These are phyloP conservation scores for Sphaerosporella brunnea DNA, from an alignment of 495 filamentous ascomycete species.

Conservation along the genomic window DNA sequence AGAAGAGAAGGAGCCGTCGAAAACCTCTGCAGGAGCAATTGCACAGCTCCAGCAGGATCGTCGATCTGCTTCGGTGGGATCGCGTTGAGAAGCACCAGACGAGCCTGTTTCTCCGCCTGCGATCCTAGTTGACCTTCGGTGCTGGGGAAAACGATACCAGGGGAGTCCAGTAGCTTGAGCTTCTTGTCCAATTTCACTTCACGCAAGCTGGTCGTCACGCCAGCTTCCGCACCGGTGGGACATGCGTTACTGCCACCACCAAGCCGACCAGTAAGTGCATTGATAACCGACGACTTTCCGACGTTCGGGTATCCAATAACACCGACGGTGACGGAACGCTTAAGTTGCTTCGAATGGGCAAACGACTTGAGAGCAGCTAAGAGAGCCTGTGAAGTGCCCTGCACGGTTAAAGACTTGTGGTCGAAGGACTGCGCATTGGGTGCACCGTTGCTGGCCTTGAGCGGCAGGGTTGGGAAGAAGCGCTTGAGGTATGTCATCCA, in stretches of 20 bases:
- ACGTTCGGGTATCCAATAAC: slow-evolving; percentile 96
- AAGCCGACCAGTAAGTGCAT: slow-evolving; percentile 67
- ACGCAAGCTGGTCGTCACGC: slow-evolving; percentile 75
- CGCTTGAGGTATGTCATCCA: slow-evolving; percentile 77
- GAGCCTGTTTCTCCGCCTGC: slow-evolving; percentile 60
- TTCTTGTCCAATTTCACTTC: slow-evolving; percentile 90
- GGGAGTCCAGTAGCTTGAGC: slow-evolving; percentile 84
- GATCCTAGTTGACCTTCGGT: slow-evolving; percentile 35
- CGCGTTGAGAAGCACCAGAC: slow-evolving; percentile 75
- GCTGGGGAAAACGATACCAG: slow-evolving; percentile 80
- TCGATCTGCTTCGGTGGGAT: slow-evolving; percentile 84
- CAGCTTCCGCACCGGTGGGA: slow-evolving; percentile 80
- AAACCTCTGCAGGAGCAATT: slow-evolving; percentile 60
- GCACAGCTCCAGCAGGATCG: slow-evolving; percentile 74
- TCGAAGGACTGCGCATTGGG: slow-evolving; percentile 81
- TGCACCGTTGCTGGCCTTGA: slow-evolving; percentile 68
- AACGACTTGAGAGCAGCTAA: slow-evolving; percentile 83
- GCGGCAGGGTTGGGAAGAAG: slow-evolving; percentile 81
- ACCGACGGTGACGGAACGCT: slow-evolving; percentile 77
- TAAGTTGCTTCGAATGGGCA: slow-evolving; percentile 64
- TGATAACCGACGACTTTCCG: slow-evolving; percentile 94
- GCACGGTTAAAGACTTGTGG: slow-evolving; percentile 72
- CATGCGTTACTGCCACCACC: slow-evolving; percentile 52
- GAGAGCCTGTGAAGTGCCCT: slow-evolving; percentile 71
- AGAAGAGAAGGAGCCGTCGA: slow-evolving; percentile 52